A percentile compares a stretch with the other conserved stretches of the same genome.
phyloP scores from a whole-genome alignment of 2,329 filamentous ascomycete genomes.

The Ilyonectria sp. region DNA sequence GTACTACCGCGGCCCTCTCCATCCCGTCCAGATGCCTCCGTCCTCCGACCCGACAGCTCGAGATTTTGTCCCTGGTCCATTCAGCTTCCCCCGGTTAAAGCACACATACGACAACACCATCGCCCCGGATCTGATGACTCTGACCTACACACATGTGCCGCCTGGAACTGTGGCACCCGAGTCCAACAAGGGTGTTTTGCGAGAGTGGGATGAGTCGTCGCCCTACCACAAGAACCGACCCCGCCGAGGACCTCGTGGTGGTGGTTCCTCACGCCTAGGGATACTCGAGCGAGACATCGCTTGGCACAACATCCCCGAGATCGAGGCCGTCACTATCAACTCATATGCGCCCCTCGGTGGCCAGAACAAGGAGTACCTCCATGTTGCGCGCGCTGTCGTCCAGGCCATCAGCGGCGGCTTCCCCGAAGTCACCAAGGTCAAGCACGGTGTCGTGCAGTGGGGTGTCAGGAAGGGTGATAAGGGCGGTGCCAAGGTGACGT shows the following conservation, averaged over 20 bases:
- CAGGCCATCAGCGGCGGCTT: conserved; percentile 88
- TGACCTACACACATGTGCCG: conserved; percentile 89
- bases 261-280: conserved; percentile 73
- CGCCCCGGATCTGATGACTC: conserved; percentile 87
- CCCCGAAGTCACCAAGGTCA: conserved; percentile 78
- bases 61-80: conserved; percentile 91
- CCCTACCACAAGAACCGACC: conserved; percentile 96
- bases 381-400: conserved; percentile 86
- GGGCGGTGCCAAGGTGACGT: conserved; percentile 82
- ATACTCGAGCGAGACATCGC: conserved; percentile 81
- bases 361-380: conserved; percentile 81
- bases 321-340: conserved; percentile 87
- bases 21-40: conserved; percentile 92
- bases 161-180: conserved; percentile 76
- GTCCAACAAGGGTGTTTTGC: conserved; percentile 74
- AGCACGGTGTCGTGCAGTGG: conserved; percentile 81
- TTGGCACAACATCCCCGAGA: conserved; percentile 88
- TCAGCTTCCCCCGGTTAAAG: conserved; percentile 87
- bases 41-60: conserved; percentile 90
- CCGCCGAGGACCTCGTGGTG: conserved; percentile 86
- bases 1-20: conserved; percentile 93
- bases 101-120: conserved; percentile 93
- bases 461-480: conserved; percentile 79
- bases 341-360: conserved; percentile 79
- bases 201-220: conserved; percentile 89